Evolutionary conservation across 78 protist genomes (phyloP).

Genomic region (Cyanophora paradoxa): DNA sequence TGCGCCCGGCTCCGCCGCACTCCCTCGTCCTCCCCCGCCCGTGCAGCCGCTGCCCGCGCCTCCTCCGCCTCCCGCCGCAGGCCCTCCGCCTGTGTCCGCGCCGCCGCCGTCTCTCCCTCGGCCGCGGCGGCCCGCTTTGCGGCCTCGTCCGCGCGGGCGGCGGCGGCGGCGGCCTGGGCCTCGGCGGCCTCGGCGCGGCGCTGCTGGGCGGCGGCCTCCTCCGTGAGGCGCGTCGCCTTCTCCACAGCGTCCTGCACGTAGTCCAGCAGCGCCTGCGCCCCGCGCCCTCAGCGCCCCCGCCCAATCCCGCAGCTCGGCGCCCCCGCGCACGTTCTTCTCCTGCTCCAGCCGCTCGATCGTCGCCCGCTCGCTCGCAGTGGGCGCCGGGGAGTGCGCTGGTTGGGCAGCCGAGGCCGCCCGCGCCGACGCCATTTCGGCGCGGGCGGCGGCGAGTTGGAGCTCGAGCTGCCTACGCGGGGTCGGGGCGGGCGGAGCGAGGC

Average conservation of each 20-base stretch:
- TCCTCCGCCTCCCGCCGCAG: too few relatives aligned
- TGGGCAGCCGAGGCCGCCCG: background rate
- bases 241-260: background rate
- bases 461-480: background rate
- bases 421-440: background rate
- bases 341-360: background rate
- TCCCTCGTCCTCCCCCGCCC: too few relatives aligned
- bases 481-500: too few relatives aligned
- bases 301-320: background rate
- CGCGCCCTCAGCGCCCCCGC: background rate
- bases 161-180: too few relatives aligned
- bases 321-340: background rate
- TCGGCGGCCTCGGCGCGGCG: too few relatives aligned
- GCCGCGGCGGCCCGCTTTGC: background rate
- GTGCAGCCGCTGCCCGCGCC: too few relatives aligned
- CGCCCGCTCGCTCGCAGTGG: background rate
- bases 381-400: background rate
- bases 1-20: too few relatives aligned
- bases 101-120: too few relatives aligned
- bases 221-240: background rate
- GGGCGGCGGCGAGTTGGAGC: background rate
- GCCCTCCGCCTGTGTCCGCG: too few relatives aligned
- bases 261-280: too few relatives aligned
- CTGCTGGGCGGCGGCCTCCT: background rate
- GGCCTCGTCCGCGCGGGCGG: background rate